Percentiles rank a stretch among this genome's conserved stretches.
Evolutionary conservation across 2,329 filamentous ascomycete species (phyloP).

Genomic region (Mycosphaerella arachidis): DNA sequence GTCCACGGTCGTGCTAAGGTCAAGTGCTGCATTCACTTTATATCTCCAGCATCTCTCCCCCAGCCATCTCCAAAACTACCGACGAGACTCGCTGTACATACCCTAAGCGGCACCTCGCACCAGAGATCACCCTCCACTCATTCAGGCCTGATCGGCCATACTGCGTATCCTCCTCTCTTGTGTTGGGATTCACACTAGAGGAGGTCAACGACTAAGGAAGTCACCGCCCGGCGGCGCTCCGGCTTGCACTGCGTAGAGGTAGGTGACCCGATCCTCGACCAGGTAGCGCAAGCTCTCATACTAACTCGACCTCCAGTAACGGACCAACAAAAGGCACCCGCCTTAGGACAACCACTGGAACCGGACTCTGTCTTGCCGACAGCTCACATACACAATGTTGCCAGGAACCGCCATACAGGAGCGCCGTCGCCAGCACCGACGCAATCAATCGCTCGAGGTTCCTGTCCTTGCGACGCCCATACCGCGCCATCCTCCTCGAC

Average conservation of each 20-base stretch:
- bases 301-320: conserved; percentile 24
- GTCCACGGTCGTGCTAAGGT: background rate
- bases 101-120: background rate
- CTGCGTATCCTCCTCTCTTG: conserved; percentile 14
- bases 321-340: conserved; percentile 28
- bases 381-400: conserved; percentile 60
- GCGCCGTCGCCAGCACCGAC: conserved; percentile 71
- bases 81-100: conserved; percentile 11
- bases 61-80: conserved; percentile 4
- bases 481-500: conserved; percentile 38
- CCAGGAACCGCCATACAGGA: conserved; percentile 68
- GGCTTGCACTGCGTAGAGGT: conserved; percentile 83
- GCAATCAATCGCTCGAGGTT: conserved; percentile 82
- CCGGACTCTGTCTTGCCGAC: conserved; percentile 63
- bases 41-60: conserved; percentile 1
- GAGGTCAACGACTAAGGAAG: conserved; percentile 15
- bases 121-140: conserved; percentile 6
- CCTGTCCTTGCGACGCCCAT: conserved; percentile 62
- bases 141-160: conserved; percentile 11
- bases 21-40: conserved; percentile 1
- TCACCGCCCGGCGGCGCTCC: conserved; percentile 62
- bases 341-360: conserved; percentile 35
- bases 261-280: conserved; percentile 38
- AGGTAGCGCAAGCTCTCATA: conserved; percentile 23
- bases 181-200: conserved; percentile 21